Conservation (phyloP, 2,329 filamentous ascomycete genomes). For the Eurotiales sp. region DNA sequence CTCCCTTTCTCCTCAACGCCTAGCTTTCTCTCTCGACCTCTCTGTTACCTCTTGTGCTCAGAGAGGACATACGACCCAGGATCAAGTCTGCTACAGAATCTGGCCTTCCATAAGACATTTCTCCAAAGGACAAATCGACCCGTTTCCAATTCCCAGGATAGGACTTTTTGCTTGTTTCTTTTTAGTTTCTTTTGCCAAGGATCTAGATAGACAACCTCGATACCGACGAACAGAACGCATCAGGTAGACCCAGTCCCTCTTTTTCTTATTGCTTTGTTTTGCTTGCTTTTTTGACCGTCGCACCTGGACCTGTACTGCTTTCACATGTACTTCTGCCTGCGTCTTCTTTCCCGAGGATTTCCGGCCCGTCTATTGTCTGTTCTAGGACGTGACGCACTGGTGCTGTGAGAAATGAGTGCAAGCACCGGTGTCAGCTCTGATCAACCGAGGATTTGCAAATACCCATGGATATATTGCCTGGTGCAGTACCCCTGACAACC, state of each 20-base stretch:
- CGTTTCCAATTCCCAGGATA: constrained; percentile 18
- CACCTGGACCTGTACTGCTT: constrained; percentile 17
- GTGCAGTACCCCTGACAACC: constrained; percentile 24
- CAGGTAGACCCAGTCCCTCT: constrained; percentile 40
- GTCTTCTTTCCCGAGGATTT: constrained; percentile 10
- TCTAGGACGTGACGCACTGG: constrained; percentile 6
- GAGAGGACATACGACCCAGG: constrained; percentile 12
- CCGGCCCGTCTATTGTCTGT: constrained; percentile 14
- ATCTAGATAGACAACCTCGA: constrained; percentile 15
- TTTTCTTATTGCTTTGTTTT: constrained; percentile 26
- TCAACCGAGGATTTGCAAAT: constrained; percentile 24
- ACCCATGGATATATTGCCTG: constrained; percentile 13
- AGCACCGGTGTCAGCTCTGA: constrained; percentile 10
- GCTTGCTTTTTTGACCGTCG: constrained; percentile 20
- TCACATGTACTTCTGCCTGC: constrained; percentile 7
- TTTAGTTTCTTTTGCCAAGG: constrained; percentile 15
- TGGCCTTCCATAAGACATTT: constrained; percentile 3
- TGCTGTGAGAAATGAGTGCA: constrained; percentile 16
- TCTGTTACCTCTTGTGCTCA: background rate
- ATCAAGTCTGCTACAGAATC: constrained; percentile 8
- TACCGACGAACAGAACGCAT: constrained; percentile 23
- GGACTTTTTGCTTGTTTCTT: constrained; percentile 26
- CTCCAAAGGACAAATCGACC: constrained; percentile 2
- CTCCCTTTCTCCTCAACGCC: background rate
- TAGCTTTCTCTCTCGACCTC: background rate